These are phyloP conservation scores for Entophlyctis luteolus DNA, from an alignment of 192 early-diverging fungal species.

Conservation along the genomic window DNA sequence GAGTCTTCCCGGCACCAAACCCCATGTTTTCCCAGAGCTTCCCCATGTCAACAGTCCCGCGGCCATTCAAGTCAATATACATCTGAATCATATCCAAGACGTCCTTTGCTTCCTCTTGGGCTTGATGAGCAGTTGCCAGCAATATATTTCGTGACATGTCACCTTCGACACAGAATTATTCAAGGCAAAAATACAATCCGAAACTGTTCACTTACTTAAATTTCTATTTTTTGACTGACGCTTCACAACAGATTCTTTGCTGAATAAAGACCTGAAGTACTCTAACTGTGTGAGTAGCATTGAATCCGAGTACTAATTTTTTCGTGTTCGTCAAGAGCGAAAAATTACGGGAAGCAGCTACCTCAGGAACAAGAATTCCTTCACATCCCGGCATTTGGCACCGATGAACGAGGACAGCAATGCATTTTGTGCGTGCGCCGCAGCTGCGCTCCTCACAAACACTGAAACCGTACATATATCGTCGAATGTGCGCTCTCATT, in stretches of 20 bases:
- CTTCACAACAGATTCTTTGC: conserved; percentile 31
- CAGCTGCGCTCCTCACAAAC: conserved; percentile 81
- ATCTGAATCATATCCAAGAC: conserved; percentile 53
- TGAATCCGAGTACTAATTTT: conserved; percentile 77
- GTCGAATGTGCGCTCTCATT: conserved; percentile 64
- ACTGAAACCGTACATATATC: conserved; percentile 70
- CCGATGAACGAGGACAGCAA: conserved; percentile 65
- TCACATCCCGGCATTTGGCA: conserved; percentile 67
- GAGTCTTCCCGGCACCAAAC: neutral
- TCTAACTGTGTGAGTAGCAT: conserved; percentile 76
- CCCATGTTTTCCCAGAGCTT: conserved; percentile 50
- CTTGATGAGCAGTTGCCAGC: conserved; percentile 16
- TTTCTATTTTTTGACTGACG: neutral
- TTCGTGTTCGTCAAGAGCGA: too few relatives aligned
- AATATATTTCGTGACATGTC: neutral
- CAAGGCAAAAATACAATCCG: neutral
- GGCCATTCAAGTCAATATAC: conserved; percentile 71
- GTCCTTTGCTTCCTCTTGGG: conserved; percentile 36
- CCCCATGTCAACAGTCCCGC: conserved; percentile 69
- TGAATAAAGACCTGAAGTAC: conserved; percentile 72
- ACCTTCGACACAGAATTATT: neutral
- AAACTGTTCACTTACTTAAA: neutral
- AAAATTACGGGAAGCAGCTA: conserved; percentile 30
- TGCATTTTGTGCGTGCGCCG: conserved; percentile 55
- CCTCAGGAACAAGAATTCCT: conserved; percentile 63